Evolutionary conservation across 2,329 filamentous ascomycete genomes (phyloP), one percentile per base, ranked within the genome.

Genomic region (Chrysosporium keratinophilum): DNA sequence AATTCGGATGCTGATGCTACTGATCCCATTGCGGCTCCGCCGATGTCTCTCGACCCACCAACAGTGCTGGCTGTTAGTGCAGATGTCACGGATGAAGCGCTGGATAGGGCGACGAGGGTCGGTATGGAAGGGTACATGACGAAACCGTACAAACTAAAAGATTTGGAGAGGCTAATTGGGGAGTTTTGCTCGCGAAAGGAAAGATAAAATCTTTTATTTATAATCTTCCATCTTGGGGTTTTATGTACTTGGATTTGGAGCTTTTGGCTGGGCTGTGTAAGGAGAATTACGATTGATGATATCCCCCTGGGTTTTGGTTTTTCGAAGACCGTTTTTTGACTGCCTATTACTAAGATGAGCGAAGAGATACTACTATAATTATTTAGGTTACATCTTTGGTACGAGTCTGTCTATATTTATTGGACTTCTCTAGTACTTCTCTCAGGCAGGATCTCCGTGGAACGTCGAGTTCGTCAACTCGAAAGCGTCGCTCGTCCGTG

Each of bases 121-220:
- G 82, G 82, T 37, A 85, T 85, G 75, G 80, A 79, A 63, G 82
- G 82, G 1, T 83, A 83, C 60, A 79, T 85, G 74, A 82, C 80
- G 39, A 85, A 85, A 63, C 82, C 82, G 6, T 84, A 82, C 65
- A 81, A 81, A 63, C 69, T 83, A 53, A 67, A 75, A 53, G 81
- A 84, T 65, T 69, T 84, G 60, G 79, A 83, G 66, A 74, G 77
- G 56, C 66, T 84, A 61, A 82, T 84, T 47, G 60, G 72, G 35
- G 72, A 74, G 54, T 75, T 74, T 56, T 75, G 73, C 58, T 65
- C 62, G 9, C 4, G 23, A 6, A 49, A 45, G 43, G 31, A 55
- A n/a, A 50, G 46, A 31, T 11, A 19, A 20, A 35, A 39, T 12
- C 15, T 15, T 7, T 50, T 4, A 20, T 47, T 14, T 47, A 11